Percentiles rank a stretch among this genome's conserved stretches.
phyloP scores from a whole-genome alignment of 768 basidiomycete species.

The Candolleomyces efflorescens region DNA sequence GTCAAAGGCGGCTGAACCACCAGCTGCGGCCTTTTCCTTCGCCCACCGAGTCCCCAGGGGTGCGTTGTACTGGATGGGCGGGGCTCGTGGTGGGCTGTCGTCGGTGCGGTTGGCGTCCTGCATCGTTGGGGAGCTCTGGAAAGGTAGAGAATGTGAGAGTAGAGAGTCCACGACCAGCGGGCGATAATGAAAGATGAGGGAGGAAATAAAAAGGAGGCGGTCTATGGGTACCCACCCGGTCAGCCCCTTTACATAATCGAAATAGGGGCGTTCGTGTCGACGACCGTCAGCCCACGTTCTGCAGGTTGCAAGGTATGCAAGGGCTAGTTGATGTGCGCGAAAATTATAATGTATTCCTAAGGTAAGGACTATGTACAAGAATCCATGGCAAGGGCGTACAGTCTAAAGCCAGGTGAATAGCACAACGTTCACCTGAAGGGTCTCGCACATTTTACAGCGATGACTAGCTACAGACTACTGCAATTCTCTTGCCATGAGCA shows the following conservation, averaged over 20 bases:
- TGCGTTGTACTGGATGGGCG: constrained; percentile 66
- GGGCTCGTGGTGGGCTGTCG: constrained; percentile 63
- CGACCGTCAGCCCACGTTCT: background rate
- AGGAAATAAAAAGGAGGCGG: constrained; percentile 7
- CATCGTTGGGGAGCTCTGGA: constrained; percentile 27
- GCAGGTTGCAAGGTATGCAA: background rate
- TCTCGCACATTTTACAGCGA: too few relatives aligned
- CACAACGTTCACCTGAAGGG: too few relatives aligned
- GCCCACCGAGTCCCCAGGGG: constrained; percentile 81
- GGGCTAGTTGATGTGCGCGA: too few relatives aligned
- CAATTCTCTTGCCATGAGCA: too few relatives aligned
- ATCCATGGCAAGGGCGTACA: too few relatives aligned
- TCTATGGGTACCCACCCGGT: background rate
- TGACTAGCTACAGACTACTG: too few relatives aligned
- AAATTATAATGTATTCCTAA: too few relatives aligned
- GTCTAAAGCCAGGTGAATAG: too few relatives aligned
- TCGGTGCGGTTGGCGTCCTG: constrained; percentile 39
- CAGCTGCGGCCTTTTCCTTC: constrained; percentile 83
- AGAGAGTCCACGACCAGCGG: constrained; percentile 42
- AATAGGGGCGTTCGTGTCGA: background rate
- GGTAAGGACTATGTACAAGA: too few relatives aligned
- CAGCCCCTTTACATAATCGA: constrained; percentile 4
- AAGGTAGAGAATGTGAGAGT: constrained; percentile 22
- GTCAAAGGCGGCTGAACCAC: constrained; percentile 68
- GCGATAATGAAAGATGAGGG: constrained; percentile 19